A percentile compares a stretch with the other conserved stretches of the same genome.
Conservation (phyloP, 306 rosid species). For the Trifolium fragiferum region DNA sequence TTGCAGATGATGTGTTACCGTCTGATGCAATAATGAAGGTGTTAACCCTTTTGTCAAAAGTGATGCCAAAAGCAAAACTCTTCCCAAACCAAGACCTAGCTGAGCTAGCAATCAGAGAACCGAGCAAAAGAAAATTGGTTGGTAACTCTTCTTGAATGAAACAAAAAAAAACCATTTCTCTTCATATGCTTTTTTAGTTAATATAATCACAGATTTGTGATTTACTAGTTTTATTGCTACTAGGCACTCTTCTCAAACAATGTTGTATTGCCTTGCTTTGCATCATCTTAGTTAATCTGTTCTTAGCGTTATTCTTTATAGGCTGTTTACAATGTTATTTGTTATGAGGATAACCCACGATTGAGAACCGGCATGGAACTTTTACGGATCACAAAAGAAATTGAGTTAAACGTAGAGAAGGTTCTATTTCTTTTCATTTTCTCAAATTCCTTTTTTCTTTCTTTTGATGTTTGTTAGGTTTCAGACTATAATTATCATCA, state of each 20-base stretch:
- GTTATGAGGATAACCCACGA: conserved; percentile 61
- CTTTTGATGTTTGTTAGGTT: background rate
- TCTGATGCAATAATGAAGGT: conserved; percentile 63
- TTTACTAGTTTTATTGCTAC: background rate
- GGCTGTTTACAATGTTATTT: conserved; percentile 85
- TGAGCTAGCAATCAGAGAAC: conserved; percentile 71
- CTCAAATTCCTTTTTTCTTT: background rate
- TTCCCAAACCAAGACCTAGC: conserved; percentile 68
- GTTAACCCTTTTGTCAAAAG: conserved; percentile 62
- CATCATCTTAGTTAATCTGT: background rate
- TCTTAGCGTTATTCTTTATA: conserved; percentile 38
- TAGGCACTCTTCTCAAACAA: background rate
- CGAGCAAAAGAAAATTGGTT: conserved; percentile 81
- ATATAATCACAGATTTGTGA: background rate
- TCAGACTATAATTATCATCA: background rate
- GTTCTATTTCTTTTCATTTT: conserved; percentile 43
- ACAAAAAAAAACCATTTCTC: no score
- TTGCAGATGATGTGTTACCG: conserved; percentile 81
- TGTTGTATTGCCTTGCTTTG: background rate
- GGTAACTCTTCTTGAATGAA: conserved; percentile 29
- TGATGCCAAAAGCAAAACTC: conserved; percentile 81
- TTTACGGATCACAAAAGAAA: conserved; percentile 59
- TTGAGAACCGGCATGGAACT: conserved; percentile 82
- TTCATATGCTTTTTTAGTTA: no score
- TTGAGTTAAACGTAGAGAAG: conserved; percentile 69